Conservation (phyloP, 441 rosid species). For the Euphorbia schlechtendalii region DNA sequence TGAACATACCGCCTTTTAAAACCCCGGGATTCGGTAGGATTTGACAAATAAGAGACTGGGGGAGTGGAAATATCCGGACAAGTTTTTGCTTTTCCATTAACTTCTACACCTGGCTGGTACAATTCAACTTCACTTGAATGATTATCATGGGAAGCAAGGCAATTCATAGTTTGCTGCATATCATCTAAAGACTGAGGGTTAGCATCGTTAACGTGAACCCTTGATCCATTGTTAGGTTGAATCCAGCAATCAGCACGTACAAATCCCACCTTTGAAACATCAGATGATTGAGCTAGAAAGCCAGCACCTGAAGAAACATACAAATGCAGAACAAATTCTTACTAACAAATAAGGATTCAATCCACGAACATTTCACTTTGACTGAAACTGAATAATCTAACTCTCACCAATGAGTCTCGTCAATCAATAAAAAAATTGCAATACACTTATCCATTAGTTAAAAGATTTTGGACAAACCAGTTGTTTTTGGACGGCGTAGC, state of each 20-base stretch:
- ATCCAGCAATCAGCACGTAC: conserved; percentile 7
- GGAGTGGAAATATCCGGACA: background rate
- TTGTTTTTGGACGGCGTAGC: background rate
- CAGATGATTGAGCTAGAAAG: background rate
- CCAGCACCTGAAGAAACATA: background rate
- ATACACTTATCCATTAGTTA: background rate
- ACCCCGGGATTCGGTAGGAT: conserved; percentile 5
- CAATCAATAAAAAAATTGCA: background rate
- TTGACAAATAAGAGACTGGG: conserved; percentile 1
- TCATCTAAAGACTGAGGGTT: background rate
- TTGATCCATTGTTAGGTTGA: conserved; percentile 10
- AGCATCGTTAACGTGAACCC: background rate
- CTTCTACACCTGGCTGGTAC: background rate
- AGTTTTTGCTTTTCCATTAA: background rate
- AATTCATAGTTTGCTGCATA: conserved; percentile 9
- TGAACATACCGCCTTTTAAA: conserved; percentile 16
- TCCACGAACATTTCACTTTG: background rate
- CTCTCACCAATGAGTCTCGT: background rate
- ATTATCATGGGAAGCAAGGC: conserved; percentile 13
- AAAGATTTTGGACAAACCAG: background rate
- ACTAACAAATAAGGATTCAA: background rate
- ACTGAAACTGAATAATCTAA: background rate
- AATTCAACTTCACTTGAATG: background rate
- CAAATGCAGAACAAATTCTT: background rate
- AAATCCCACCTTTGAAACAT: conserved; percentile 5